Evolutionary conservation across 2,329 filamentous ascomycete species (phyloP), one percentile per base, ranked within the genome.

Genomic region (Cladosporium sphaerospermum): DNA sequence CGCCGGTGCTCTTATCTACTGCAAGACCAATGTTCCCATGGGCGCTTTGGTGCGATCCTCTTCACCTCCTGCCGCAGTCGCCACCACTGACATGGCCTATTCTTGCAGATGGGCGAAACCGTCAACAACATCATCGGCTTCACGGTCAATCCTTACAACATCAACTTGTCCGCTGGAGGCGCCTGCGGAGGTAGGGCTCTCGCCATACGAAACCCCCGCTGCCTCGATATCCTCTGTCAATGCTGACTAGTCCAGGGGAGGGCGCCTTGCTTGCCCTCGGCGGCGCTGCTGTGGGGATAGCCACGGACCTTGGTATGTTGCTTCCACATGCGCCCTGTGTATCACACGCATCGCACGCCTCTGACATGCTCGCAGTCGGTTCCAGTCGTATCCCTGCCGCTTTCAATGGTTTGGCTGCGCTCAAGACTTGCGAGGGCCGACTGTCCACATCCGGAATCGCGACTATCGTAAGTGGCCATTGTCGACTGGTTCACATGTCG

Each of bases 11-110:
- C 34, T 60, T 14, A 50, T 59, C 34, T 53, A 50, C 32, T 56
- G 51, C 51, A 59, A 59, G 50, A 59, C 57, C 32, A 59, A 57
- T 33, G 56, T 59, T 6, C 56, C 57, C 14, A 57, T 57, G 55
- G 55, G 55, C 48, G 40, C 51, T 34, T 47, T 58, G 52, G 49
- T 55, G 44, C 32, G 37, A n/a, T 40, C 43, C 23, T 28, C 34
- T 19, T n/a, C 16, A 23, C 19, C 19, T 48, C 36, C 36, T 36
- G 45, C 45, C 33, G 16, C 40, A 32, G 45, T 48, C 45, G 45
- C 46, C 18, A 45, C 23, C 40, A 34, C 36, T 36, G n/a, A 42
- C 36, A 45, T 18, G 41, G 49, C 33, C 34, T 39, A 28, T n/a
- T 43, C 28, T 43, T 18, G 40, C 41, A 57, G 54, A 45, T 57